A percentile compares a stretch with the other conserved stretches of the same genome.
These are phyloP conservation scores for Pholiota molesta DNA, from an alignment of 768 basidiomycete genomes.

Conservation along the genomic window DNA sequence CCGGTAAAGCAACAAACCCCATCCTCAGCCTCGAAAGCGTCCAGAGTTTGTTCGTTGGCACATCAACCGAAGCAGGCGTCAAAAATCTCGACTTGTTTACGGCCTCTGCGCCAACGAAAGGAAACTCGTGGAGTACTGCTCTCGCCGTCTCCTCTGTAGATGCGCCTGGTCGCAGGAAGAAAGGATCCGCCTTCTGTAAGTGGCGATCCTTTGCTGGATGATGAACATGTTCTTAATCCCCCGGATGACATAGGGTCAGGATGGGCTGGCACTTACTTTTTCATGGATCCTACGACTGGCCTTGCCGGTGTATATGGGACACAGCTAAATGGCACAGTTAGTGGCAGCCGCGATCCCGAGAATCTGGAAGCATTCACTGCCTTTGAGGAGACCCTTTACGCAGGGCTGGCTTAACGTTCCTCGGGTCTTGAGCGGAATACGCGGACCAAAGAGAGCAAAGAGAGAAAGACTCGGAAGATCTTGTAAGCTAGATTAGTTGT, in stretches of 20 bases:
- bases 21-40: neutral
- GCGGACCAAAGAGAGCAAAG: neutral
- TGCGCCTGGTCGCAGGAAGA: constrained; percentile 29
- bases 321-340: constrained; percentile 9
- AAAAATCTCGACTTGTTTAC: constrained; percentile 5
- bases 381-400: constrained; percentile 12
- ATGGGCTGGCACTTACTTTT: constrained; percentile 28
- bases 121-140: constrained; percentile 30
- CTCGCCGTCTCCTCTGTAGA: constrained; percentile 30
- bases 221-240: neutral
- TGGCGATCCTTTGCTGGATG: neutral
- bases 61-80: neutral
- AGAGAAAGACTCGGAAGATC: neutral
- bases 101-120: constrained; percentile 2
- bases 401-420: neutral
- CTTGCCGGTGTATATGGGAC: constrained; percentile 25
- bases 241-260: constrained; percentile 17
- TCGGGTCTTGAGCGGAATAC: neutral
- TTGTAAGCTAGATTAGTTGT: neutral
- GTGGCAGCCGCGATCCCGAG: constrained; percentile 1
- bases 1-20: constrained; percentile 8
- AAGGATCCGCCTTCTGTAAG: constrained; percentile 34
- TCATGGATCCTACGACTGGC: constrained; percentile 27
- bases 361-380: constrained; percentile 2
- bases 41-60: constrained; percentile 1